phyloP scores from a whole-genome alignment of 75 land plant genomes.

The Ceratopteris richardii region DNA sequence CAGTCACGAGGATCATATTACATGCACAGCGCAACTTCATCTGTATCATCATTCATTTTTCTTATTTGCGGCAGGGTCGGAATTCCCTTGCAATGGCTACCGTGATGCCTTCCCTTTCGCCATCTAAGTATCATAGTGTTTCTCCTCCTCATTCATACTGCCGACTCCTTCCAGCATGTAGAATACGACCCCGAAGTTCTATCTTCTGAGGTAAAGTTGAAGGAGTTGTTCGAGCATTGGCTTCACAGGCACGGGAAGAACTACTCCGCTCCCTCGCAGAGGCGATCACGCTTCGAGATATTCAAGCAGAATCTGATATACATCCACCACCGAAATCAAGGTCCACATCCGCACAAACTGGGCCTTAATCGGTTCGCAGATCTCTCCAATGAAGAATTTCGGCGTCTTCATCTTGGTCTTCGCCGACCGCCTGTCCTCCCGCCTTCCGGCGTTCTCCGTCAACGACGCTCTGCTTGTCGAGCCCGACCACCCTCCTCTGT shows the following conservation, averaged over 20 bases:
- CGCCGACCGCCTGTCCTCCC: too few species aligned
- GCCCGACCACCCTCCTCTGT: constrained; percentile 4
- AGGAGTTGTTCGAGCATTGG: constrained; percentile 8
- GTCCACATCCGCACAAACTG: neutral
- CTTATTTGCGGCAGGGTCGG: too few species aligned
- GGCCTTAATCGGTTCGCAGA: constrained; percentile 27
- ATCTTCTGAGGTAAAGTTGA: constrained; percentile 13
- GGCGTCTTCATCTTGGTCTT: neutral
- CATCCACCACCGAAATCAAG: constrained; percentile 11
- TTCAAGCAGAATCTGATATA: constrained; percentile 31
- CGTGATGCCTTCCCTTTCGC: too few species aligned
- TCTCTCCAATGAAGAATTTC: constrained; percentile 20
- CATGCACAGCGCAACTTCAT: too few species aligned
- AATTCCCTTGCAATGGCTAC: too few species aligned
- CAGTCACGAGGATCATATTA: too few species aligned
- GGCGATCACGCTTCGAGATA: constrained; percentile 14
- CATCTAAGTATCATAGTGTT: too few species aligned
- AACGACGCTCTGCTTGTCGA: constrained; percentile 1
- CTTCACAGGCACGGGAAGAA: constrained; percentile 1
- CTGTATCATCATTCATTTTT: too few species aligned
- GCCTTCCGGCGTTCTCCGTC: too few species aligned
- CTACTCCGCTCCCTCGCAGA: neutral
- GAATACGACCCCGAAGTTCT: constrained; percentile 10
- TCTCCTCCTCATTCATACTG: too few species aligned
- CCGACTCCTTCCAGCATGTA: neutral